Evolutionary conservation across 2,329 filamentous ascomycete species (phyloP).

Genomic region (Trichoderma hamatum): DNA sequence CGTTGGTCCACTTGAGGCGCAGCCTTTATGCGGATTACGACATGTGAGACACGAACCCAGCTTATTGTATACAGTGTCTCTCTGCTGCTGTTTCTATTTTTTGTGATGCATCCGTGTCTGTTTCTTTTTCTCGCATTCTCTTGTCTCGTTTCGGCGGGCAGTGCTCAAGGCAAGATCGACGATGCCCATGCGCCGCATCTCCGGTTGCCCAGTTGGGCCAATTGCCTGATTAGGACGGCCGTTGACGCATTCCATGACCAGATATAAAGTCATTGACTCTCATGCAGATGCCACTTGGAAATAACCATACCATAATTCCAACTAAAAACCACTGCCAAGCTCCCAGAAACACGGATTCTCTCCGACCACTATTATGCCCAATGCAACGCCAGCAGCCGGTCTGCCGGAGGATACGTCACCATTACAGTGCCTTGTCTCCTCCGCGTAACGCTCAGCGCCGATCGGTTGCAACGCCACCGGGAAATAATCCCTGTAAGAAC

Average conservation of each 20-base stretch:
- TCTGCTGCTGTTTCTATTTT: background rate
- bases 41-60: slow-evolving; percentile 18
- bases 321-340: background rate
- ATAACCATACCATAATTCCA: background rate
- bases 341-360: slow-evolving; percentile 1
- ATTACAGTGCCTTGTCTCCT: slow-evolving; percentile 20
- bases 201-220: slow-evolving; percentile 7
- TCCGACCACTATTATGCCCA: background rate
- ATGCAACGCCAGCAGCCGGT: slow-evolving; percentile 12
- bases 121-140: background rate
- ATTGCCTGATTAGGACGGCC: slow-evolving; percentile 13
- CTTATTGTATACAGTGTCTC: slow-evolving; percentile 25
- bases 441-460: slow-evolving; percentile 26
- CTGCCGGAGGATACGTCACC: slow-evolving; percentile 24
- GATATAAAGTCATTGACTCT: background rate
- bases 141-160: background rate
- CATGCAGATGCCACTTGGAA: background rate
- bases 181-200: background rate
- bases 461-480: slow-evolving; percentile 22
- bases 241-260: slow-evolving; percentile 19
- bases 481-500: slow-evolving; percentile 23
- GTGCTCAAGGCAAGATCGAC: slow-evolving; percentile 1
- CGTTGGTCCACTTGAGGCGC: slow-evolving; percentile 21
- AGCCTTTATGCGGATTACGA: slow-evolving; percentile 24
- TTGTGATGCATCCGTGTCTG: background rate